A percentile compares a stretch with the other conserved stretches of the same genome.
These are phyloP conservation scores for Piper betle DNA, from an alignment of 164 flowering plant genomes.

Conservation along the genomic window DNA sequence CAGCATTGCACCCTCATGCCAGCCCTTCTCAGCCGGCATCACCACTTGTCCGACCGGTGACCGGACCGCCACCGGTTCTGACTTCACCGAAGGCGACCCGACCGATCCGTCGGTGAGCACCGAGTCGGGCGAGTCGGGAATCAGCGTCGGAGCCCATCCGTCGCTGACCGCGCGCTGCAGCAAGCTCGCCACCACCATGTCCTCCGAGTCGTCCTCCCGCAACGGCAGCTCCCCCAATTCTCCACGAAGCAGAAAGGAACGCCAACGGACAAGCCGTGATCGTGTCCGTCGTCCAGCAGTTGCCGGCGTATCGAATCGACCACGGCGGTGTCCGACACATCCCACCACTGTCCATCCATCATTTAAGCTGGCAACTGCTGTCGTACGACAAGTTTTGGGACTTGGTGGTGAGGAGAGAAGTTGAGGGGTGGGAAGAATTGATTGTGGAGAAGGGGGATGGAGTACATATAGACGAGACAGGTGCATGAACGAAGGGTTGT, in stretches of 20 bases:
- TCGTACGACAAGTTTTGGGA: too few relatives aligned
- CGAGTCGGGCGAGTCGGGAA: neutral
- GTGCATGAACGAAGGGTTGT: too few relatives aligned
- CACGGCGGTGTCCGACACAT: conserved; percentile 21
- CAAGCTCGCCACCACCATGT: conserved; percentile 57
- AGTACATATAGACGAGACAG: too few relatives aligned
- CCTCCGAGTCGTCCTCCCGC: conserved; percentile 68
- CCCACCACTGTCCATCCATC: conserved; percentile 10
- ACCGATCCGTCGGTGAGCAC: neutral
- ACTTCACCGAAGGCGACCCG: neutral
- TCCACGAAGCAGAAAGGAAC: conserved; percentile 49
- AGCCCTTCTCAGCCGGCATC: conserved; percentile 16
- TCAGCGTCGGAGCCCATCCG: conserved; percentile 52
- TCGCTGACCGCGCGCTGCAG: conserved; percentile 51
- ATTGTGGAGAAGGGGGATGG: too few relatives aligned
- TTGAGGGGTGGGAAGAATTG: too few relatives aligned
- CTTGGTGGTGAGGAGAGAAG: too few relatives aligned
- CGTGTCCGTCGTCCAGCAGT: conserved; percentile 27
- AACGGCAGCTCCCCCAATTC: conserved; percentile 74
- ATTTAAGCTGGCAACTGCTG: neutral
- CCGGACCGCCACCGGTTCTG: neutral
- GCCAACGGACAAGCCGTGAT: conserved; percentile 13
- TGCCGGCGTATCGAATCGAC: conserved; percentile 41
- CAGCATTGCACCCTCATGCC: conserved; percentile 26
- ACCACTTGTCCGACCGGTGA: too few relatives aligned